Conservation (phyloP, 2,329 filamentous ascomycete species). For the Cylindrodendrum hubeiense region DNA sequence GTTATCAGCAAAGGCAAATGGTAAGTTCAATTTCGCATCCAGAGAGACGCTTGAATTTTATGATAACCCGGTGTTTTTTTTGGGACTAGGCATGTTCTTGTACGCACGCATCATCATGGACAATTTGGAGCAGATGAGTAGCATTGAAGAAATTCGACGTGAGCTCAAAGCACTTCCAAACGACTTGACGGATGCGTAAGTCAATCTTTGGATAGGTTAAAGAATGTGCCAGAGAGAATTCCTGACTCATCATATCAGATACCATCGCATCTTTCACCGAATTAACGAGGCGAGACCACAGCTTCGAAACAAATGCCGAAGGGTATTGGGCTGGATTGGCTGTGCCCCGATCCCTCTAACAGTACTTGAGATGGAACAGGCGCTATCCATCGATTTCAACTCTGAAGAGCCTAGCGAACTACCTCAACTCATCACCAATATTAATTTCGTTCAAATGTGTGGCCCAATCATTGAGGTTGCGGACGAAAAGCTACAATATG, state of each 20-base stretch:
- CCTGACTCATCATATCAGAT: background rate
- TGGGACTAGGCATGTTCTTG: constrained; percentile 16
- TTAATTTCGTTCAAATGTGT: constrained; percentile 13
- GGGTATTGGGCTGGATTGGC: constrained; percentile 20
- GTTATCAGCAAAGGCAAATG: constrained; percentile 16
- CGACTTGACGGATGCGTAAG: constrained; percentile 10
- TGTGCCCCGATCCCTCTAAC: constrained; percentile 21
- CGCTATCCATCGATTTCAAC: background rate
- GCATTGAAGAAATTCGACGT: constrained; percentile 14
- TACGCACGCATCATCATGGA: constrained; percentile 20
- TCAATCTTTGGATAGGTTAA: background rate
- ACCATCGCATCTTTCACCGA: background rate
- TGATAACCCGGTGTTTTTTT: background rate
- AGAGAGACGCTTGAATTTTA: background rate
- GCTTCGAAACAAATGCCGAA: background rate
- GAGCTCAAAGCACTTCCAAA: constrained; percentile 24
- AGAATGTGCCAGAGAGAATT: too few species aligned
- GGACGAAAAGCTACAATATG: constrained; percentile 22
- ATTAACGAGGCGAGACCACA: background rate
- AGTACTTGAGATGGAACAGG: constrained; percentile 17
- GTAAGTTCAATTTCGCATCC: background rate
- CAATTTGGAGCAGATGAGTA: constrained; percentile 20
- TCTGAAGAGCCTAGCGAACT: background rate
- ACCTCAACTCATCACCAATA: background rate
- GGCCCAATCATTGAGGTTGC: constrained; percentile 26